phyloP scores from a whole-genome alignment of 2,329 filamentous ascomycete genomes.

The Neofusicoccum parvum region DNA sequence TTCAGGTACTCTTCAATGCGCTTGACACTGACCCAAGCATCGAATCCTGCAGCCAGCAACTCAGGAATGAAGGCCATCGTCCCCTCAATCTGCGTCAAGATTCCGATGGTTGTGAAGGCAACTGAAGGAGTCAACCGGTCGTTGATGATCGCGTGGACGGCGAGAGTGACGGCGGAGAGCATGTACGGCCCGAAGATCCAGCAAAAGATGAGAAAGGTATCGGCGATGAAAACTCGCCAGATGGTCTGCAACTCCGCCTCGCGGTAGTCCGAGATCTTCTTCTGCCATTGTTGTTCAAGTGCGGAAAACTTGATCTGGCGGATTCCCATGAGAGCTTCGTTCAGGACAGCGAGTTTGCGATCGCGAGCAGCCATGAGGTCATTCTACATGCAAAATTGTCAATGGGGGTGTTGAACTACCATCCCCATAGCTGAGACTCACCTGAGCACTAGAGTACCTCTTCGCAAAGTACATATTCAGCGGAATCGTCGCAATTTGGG shows the following conservation, averaged over 20 bases:
- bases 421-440: neutral
- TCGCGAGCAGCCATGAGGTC: slow-evolving; percentile 75
- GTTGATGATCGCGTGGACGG: slow-evolving; percentile 66
- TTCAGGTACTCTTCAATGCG: slow-evolving; percentile 73
- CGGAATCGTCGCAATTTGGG: slow-evolving; percentile 66
- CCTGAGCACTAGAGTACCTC: slow-evolving; percentile 60
- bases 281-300: slow-evolving; percentile 73
- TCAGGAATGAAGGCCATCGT: slow-evolving; percentile 73
- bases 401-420: neutral
- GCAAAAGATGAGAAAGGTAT: slow-evolving; percentile 50
- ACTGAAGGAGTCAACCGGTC: slow-evolving; percentile 69
- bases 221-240: slow-evolving; percentile 66
- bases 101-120: slow-evolving; percentile 75
- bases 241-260: slow-evolving; percentile 67
- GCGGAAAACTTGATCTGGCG: slow-evolving; percentile 85
- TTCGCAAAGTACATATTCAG: slow-evolving; percentile 69
- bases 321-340: slow-evolving; percentile 76
- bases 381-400: slow-evolving; percentile 47
- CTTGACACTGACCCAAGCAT: slow-evolving; percentile 71
- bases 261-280: slow-evolving; percentile 66
- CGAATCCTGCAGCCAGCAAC: slow-evolving; percentile 68
- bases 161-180: slow-evolving; percentile 70
- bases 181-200: slow-evolving; percentile 72
- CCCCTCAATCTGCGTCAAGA: slow-evolving; percentile 74
- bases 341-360: slow-evolving; percentile 73